Evolutionary conservation across 495 filamentous ascomycete species (phyloP).

Genomic region (Cercophora newfieldiana): DNA sequence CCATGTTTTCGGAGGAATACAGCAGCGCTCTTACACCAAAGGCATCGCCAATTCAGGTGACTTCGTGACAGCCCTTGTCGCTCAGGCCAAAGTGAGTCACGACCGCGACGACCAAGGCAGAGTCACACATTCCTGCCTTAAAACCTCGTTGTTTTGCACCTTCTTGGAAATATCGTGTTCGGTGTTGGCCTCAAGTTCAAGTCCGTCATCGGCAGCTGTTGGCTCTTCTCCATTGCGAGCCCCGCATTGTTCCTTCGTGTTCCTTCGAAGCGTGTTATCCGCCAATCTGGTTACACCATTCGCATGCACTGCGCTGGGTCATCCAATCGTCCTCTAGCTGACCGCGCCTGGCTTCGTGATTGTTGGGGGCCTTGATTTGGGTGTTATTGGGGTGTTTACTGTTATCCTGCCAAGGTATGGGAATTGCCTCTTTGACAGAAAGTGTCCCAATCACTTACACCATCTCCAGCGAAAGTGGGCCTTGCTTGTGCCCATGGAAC

Average conservation of each 20-base stretch:
- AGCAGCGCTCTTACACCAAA: background rate
- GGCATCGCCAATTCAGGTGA: slow-evolving; percentile 25
- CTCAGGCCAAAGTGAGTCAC: slow-evolving; percentile 5
- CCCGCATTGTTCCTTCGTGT: background rate
- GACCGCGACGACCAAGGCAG: background rate
- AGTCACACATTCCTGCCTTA: background rate
- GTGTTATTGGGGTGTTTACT: background rate
- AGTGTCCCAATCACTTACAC: background rate
- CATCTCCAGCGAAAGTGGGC: background rate
- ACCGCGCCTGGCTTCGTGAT: background rate
- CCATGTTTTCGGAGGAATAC: slow-evolving; percentile 1
- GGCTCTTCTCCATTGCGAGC: background rate
- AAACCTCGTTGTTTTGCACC: background rate
- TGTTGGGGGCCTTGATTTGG: background rate
- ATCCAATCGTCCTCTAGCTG: background rate
- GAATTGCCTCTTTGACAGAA: background rate
- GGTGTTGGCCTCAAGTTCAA: too few species aligned
- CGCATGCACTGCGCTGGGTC: background rate
- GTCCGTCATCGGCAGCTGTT: background rate
- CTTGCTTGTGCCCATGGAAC: background rate
- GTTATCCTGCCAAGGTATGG: background rate
- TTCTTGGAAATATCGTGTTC: background rate
- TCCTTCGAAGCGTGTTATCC: background rate
- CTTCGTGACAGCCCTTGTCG: slow-evolving; percentile 22
- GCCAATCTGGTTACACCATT: background rate